Evolutionary conservation across 139 green algal genomes (phyloP), one percentile per base, ranked within the genome.

Genomic region (Picochlorum sp.): DNA sequence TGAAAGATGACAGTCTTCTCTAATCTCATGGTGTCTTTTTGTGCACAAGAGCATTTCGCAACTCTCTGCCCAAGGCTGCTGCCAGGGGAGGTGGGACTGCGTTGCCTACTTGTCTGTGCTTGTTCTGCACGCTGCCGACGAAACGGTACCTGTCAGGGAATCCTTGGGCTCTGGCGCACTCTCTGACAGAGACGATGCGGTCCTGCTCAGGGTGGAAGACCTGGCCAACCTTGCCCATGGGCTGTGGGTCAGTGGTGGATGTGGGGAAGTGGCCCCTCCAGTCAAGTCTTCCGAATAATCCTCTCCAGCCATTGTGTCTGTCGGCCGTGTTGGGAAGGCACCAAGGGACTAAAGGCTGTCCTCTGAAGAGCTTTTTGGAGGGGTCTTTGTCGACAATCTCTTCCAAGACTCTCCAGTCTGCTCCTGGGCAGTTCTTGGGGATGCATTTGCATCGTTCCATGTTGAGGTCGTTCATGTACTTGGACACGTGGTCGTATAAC

Each of bases 161-260:
- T 36, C 87, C 85, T 45, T 95, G 88, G 1, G 86, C 88, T n/a
- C 90, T 69, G 9, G 89, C 91, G 61, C 90, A 98, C 76, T 98
- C 90, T 20, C 90, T 69, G 39, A 98, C 90, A 2, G 70, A 85
- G 33, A 98, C 86, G 60, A 98, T 97, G 53, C 90, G 73, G 73
- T 98, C 85, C 80, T 98, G 90, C 7, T 83, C 67, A 2, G 89
- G 89, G 72, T 97, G 89, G 75, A 97, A 94, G 44, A 96, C 93
- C 82, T 96, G 90, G 14, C 89, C 89, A 54, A 90, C 80, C 74
- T 97, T 97, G 75, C 90, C 90, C 90, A 97, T 97, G 61, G 90
- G 90, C 74, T 97, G 85, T 5, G 90, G 90, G 74, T 97, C 90
- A 18, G 90, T 97, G 59, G 87, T 92, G 61, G 83, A 88, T 51